Evolutionary conservation across 139 green algal genomes (phyloP), one percentile per base, ranked within the genome.

Genomic region (Asterochloris erici): DNA sequence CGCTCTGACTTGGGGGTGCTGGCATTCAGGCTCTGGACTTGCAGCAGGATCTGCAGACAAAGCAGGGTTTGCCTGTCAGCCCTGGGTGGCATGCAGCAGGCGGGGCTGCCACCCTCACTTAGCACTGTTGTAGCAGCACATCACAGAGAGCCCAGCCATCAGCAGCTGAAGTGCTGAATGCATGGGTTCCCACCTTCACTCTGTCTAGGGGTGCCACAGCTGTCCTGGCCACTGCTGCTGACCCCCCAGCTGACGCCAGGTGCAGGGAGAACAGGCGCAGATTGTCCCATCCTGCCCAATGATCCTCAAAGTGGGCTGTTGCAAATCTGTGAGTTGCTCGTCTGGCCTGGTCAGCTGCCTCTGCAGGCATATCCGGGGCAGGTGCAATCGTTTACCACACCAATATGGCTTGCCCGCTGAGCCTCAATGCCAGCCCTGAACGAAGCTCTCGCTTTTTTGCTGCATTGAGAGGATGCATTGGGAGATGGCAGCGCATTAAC

Each of bases 141-240:
- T 63, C 38, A 16, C 28, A 28, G 27, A 17, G 16, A 70, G 14
- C 13, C 62, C 60, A 82, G 47, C 12, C 27, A 26, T n/a, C n/a
- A n/a, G 16, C 75, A 64, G 70, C 71, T 24, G 63, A 21, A 47
- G n/a, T 16, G 62, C 24, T 26, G 26, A 68, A 66, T 74, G 28
- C 11, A 68, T 63, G 69, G 19, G 38, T 77, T 54, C 28, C 24
- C 54, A 91, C 90, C 87, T 94, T 93, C 10, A 92, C 86, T 60
- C 91, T 87, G 73, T 93, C 90, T 23, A 94, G 77, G 1, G 91
- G 91, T 27, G 91, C 91, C 14, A 93, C 88, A 26, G 86, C 86
- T 63, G 90, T 93, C 61, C 91, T 93, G 12, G 91, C 91, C 9
- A 91, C 61, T 0, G 90, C 90, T 2, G 85, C 88, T 14, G 85